Evolutionary conservation across 495 filamentous ascomycete species (phyloP).

Genomic region (Lophiotrema nucula): DNA sequence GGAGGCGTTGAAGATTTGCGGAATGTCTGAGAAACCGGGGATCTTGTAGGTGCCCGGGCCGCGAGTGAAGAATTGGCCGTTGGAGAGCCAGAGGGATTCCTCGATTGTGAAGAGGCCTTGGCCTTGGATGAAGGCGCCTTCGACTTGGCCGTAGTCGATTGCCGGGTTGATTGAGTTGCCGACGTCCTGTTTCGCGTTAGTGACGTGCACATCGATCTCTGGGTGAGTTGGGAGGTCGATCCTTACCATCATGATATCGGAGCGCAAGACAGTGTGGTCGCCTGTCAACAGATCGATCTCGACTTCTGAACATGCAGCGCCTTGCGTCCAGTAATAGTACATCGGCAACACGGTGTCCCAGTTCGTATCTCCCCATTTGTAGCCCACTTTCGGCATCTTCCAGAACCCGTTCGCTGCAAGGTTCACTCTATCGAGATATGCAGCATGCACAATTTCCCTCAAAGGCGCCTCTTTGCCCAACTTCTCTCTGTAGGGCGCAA

Average conservation of each 20-base stretch:
- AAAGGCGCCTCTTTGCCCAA: constrained; percentile 39
- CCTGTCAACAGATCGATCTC: constrained; percentile 46
- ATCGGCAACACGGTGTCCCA: constrained; percentile 38
- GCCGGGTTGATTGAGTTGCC: constrained; percentile 47
- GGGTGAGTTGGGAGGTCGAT: not conserved
- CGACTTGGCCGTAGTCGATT: constrained; percentile 47
- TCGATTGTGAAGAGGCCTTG: constrained; percentile 45
- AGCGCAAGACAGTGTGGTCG: constrained; percentile 42
- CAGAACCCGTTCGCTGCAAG: constrained; percentile 46
- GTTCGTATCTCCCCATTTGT: constrained; percentile 41
- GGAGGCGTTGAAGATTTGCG: constrained; percentile 41
- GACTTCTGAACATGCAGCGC: constrained; percentile 41
- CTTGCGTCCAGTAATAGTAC: constrained; percentile 49
- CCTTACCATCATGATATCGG: constrained; percentile 45
- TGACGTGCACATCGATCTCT: not conserved
- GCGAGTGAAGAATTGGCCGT: constrained; percentile 39
- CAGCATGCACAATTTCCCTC: constrained; percentile 40
- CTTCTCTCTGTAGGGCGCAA: constrained; percentile 40
- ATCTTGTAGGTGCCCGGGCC: constrained; percentile 48
- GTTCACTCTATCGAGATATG: constrained; percentile 44
- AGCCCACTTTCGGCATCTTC: constrained; percentile 45
- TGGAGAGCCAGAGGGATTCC: constrained; percentile 42
- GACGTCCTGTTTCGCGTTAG: constrained; percentile 28
- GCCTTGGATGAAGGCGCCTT: constrained; percentile 47
- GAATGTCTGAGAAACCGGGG: constrained; percentile 44